phyloP scores from a whole-genome alignment of 2,329 filamentous ascomycete species.

The Calonectria hawksworthii region DNA sequence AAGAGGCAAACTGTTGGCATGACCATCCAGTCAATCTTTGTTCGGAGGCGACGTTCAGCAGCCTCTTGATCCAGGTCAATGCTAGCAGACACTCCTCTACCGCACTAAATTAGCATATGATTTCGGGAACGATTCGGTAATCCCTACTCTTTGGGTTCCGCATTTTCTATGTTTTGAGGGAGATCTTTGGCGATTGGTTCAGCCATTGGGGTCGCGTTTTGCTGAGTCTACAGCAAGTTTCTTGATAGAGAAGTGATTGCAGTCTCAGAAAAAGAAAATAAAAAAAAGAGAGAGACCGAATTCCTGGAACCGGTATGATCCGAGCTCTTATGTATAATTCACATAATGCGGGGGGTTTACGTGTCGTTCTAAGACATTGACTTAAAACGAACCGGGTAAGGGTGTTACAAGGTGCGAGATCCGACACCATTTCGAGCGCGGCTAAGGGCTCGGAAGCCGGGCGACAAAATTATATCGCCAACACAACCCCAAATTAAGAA shows the following conservation, averaged over 20 bases:
- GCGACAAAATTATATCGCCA: neutral
- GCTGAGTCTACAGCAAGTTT: neutral
- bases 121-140: too few relatives aligned
- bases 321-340: neutral
- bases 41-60: slow-evolving; percentile 5
- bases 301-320: neutral
- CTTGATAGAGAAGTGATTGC: neutral
- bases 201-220: neutral
- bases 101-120: neutral
- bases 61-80: neutral
- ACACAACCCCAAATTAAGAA: neutral
- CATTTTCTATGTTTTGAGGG: neutral
- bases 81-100: neutral
- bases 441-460: neutral
- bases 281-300: neutral
- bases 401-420: neutral
- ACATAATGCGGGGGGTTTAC: neutral
- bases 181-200: neutral
- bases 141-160: neutral
- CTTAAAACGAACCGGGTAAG: neutral
- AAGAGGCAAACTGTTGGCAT: slow-evolving; percentile 4
- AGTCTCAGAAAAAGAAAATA: neutral
- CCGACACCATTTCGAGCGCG: neutral
- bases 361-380: too few relatives aligned
- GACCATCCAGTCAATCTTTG: slow-evolving; percentile 10